Conservation (phyloP, 2,329 filamentous ascomycete genomes). For the Pseudocercospora musae region DNA sequence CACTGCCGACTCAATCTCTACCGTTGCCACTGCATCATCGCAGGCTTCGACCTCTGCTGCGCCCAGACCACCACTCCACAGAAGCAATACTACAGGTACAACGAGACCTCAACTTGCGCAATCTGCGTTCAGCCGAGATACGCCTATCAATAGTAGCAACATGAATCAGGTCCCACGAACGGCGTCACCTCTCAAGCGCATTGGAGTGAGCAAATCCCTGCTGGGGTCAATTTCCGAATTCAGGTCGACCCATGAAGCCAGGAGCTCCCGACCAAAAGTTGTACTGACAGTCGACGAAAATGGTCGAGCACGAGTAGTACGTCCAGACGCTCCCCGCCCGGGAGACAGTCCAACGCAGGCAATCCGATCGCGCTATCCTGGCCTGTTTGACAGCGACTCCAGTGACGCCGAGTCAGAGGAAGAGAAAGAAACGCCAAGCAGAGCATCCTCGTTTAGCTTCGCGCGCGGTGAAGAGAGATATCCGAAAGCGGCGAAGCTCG, state of each 20-base stretch:
- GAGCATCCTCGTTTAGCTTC: slow-evolving; percentile 33
- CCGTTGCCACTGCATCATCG: slow-evolving; percentile 26
- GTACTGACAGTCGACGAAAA: slow-evolving; percentile 46
- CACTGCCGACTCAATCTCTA: slow-evolving; percentile 37
- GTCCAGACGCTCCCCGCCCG: slow-evolving; percentile 14
- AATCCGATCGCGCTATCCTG: slow-evolving; percentile 43
- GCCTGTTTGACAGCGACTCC: slow-evolving; percentile 42
- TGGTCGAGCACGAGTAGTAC: slow-evolving; percentile 44
- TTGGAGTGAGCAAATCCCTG: slow-evolving; percentile 35
- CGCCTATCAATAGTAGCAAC: slow-evolving; percentile 28
- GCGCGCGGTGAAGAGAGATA: slow-evolving; percentile 28
- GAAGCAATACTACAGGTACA: slow-evolving; percentile 47
- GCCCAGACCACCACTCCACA: slow-evolving; percentile 33
- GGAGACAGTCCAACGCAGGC: slow-evolving; percentile 38
- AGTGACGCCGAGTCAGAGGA: slow-evolving; percentile 29
- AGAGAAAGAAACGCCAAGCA: slow-evolving; percentile 28
- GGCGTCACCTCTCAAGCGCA: slow-evolving; percentile 48
- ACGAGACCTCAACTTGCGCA: slow-evolving; percentile 24
- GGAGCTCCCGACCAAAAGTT: slow-evolving; percentile 39
- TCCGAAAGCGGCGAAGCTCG: slow-evolving; percentile 33
- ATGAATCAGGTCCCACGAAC: slow-evolving; percentile 40
- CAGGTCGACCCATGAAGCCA: slow-evolving; percentile 34
- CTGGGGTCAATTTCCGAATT: slow-evolving; percentile 43
- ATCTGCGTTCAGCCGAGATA: slow-evolving; percentile 29
- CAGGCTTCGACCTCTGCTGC: not conserved